phyloP scores from a whole-genome alignment of 2,329 filamentous ascomycete species.

The Fusarium vanettenii region DNA sequence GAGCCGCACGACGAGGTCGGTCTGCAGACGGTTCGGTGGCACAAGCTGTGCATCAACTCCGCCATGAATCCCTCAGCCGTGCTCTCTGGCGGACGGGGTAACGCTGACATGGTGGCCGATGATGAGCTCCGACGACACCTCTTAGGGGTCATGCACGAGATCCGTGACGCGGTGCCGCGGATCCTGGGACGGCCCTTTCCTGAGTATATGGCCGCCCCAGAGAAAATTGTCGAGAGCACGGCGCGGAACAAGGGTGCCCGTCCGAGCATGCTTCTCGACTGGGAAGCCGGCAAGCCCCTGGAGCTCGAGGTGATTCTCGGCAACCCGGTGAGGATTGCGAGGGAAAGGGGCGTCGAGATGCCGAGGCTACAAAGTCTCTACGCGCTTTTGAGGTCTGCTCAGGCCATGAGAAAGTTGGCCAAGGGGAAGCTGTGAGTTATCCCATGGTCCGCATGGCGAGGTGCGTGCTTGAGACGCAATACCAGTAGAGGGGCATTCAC shows the following conservation, averaged over 20 bases:
- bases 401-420: conserved; percentile 61
- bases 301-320: conserved; percentile 80
- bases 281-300: conserved; percentile 73
- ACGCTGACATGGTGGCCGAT: conserved; percentile 74
- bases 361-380: conserved; percentile 75
- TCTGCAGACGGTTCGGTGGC: conserved; percentile 78
- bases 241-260: conserved; percentile 72
- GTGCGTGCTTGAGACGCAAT: neutral
- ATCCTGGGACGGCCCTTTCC: conserved; percentile 73
- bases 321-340: conserved; percentile 75
- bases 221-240: conserved; percentile 72
- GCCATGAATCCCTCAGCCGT: conserved; percentile 80
- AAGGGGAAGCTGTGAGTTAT: conserved; percentile 37
- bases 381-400: conserved; percentile 72
- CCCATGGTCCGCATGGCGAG: neutral
- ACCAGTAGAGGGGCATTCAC: neutral
- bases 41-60: conserved; percentile 82
- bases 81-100: conserved; percentile 71
- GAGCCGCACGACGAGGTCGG: conserved; percentile 72
- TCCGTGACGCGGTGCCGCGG: conserved; percentile 71
- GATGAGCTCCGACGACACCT: conserved; percentile 72
- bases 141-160: conserved; percentile 75
- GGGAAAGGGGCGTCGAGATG: conserved; percentile 72
- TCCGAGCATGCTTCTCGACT: conserved; percentile 77
- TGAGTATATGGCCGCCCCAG: conserved; percentile 66